Percentiles rank a stretch among this genome's conserved stretches.
These are phyloP conservation scores for Phytopythium boreale DNA, from an alignment of 352 stramenopile species.

Conservation along the genomic window DNA sequence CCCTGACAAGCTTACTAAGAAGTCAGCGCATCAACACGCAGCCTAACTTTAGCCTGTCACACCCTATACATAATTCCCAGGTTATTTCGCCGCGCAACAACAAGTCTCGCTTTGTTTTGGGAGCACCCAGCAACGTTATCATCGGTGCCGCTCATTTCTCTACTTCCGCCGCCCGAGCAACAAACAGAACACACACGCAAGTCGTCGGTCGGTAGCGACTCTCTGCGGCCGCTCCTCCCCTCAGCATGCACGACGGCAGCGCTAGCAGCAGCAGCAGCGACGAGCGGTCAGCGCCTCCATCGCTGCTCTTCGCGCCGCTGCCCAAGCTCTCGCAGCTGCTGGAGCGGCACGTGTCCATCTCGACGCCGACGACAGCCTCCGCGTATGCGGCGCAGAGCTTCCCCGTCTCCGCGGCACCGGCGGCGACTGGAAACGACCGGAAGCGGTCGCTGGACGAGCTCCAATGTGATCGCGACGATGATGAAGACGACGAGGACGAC, in stretches of 20 bases:
- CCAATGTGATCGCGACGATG: constrained; percentile 11
- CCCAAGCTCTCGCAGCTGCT: constrained; percentile 9
- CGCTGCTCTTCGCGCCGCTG: constrained; percentile 4
- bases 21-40: no score
- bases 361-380: not conserved
- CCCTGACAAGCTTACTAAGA: no score
- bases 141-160: not conserved
- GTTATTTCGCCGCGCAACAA: not conserved
- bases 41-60: no score
- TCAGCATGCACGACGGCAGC: not conserved
- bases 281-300: not conserved
- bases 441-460: constrained; percentile 10
- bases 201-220: no score
- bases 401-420: not conserved
- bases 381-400: not conserved
- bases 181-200: no score
- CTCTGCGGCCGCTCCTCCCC: no score
- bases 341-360: constrained; percentile 1
- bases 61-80: not conserved
- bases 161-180: not conserved
- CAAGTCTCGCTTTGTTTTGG: not conserved
- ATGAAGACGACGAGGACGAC: constrained; percentile 2
- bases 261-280: not conserved
- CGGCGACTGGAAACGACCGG: not conserved
- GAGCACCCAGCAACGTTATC: no score